Percentiles rank a stretch among this genome's conserved stretches.
phyloP scores from a whole-genome alignment of 305 asterid species.

The Ilex paraguariensis region DNA sequence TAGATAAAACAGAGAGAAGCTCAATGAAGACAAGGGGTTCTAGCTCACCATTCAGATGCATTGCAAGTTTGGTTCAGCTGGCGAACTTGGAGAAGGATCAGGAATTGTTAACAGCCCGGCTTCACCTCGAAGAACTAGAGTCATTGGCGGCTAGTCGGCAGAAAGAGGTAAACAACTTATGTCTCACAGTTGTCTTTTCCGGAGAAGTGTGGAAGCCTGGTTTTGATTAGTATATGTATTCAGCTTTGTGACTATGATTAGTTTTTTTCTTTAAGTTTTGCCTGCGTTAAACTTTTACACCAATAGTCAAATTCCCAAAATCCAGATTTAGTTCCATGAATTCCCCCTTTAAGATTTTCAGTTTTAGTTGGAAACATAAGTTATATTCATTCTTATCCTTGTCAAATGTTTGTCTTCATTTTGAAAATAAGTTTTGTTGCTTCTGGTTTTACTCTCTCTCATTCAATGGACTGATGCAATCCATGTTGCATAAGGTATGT shows the following conservation, averaged over 20 bases:
- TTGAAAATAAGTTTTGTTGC: neutral
- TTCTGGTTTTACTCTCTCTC: neutral
- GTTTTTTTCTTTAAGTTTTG: neutral
- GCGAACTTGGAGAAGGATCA: conserved; percentile 86
- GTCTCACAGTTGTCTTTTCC: neutral
- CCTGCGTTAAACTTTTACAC: neutral
- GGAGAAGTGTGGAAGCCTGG: neutral
- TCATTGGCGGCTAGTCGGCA: conserved; percentile 55
- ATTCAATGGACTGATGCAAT: neutral
- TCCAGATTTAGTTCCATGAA: no score
- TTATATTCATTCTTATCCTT: neutral
- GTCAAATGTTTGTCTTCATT: neutral
- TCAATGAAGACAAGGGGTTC: conserved; percentile 72
- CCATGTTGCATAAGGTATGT: conserved; percentile 49
- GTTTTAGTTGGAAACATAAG: neutral
- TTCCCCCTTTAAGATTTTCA: neutral
- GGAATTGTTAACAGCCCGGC: conserved; percentile 56
- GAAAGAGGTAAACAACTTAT: conserved; percentile 49
- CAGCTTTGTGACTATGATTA: neutral
- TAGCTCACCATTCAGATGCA: conserved; percentile 92
- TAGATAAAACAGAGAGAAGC: conserved; percentile 51
- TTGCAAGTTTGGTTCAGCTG: conserved; percentile 74
- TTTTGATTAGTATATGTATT: neutral
- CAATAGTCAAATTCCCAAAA: no score
- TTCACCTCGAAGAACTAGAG: conserved; percentile 72